Conservation (phyloP, 768 basidiomycete genomes). For the Mycena epipterygia region DNA sequence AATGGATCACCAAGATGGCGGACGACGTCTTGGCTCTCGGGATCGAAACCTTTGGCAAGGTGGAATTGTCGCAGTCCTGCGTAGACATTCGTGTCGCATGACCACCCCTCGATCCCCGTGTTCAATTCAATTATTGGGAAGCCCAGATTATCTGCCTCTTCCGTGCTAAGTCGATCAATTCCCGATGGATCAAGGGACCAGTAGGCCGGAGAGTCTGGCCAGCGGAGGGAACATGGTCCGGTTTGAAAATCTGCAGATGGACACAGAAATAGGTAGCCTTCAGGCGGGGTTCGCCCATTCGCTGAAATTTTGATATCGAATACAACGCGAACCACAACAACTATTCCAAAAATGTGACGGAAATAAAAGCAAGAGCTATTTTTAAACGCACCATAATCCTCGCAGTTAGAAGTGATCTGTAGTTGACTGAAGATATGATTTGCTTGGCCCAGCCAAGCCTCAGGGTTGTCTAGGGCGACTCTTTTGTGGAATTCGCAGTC, state of each 20-base stretch:
- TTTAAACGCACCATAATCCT: not conserved
- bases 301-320: not conserved
- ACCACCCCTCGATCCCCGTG: not conserved
- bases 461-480: not conserved
- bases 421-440: not conserved
- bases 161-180: not conserved
- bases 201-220: not conserved
- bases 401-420: not conserved
- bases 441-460: not conserved
- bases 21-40: conserved; percentile 8
- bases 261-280: conserved; percentile 10
- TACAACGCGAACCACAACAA: not conserved
- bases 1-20: not conserved
- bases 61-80: conserved; percentile 1
- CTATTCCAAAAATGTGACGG: not conserved
- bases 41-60: conserved; percentile 7
- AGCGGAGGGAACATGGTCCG: not conserved
- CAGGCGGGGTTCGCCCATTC: not conserved
- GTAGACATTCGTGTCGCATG: not conserved
- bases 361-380: not conserved
- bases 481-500: not conserved
- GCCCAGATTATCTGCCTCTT: not conserved
- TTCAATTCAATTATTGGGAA: not conserved
- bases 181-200: conserved; percentile 12
- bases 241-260: not conserved